Evolutionary conservation across 1,139 yeast species (phyloP).

Genomic region (Geotrichum cucujoidarum): DNA sequence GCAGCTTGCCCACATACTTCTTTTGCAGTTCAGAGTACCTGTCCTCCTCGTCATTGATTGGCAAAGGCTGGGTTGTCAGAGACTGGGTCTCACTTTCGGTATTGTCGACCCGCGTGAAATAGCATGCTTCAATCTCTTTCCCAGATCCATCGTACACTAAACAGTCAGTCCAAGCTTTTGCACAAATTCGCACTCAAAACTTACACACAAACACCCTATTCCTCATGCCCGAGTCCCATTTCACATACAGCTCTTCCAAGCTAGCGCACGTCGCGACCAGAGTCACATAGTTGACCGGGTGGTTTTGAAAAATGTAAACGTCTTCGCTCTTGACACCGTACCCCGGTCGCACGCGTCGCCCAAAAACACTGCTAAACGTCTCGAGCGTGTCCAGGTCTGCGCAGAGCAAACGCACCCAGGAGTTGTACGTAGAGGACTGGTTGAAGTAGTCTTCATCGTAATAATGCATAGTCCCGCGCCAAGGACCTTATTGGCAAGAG

Average conservation of each 20-base stretch:
- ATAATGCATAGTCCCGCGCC: neutral
- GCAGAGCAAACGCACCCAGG: constrained; percentile 26
- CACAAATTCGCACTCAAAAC: neutral
- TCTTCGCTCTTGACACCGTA: constrained; percentile 11
- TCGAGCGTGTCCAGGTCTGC: constrained; percentile 20
- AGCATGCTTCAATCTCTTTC: constrained; percentile 3
- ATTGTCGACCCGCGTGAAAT: neutral
- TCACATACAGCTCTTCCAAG: constrained; percentile 6
- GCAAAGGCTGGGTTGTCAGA: neutral
- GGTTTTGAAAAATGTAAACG: constrained; percentile 28
- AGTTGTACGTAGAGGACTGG: constrained; percentile 23
- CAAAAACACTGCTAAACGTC: constrained; percentile 18
- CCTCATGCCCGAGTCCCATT: neutral
- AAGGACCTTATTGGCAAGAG: neutral
- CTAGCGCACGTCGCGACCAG: constrained; percentile 25
- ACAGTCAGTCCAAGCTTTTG: neutral
- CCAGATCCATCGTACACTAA: constrained; percentile 2
- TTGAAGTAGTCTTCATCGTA: constrained; percentile 21
- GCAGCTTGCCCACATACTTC: neutral
- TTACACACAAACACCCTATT: constrained; percentile 1
- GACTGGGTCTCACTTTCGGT: neutral
- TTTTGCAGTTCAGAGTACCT: neutral
- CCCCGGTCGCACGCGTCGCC: neutral
- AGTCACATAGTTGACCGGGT: constrained; percentile 29
- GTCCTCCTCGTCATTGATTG: neutral